Base-by-base conservation (phyloP, 331 rosid species). In the Pyrus hybrid region DNA sequence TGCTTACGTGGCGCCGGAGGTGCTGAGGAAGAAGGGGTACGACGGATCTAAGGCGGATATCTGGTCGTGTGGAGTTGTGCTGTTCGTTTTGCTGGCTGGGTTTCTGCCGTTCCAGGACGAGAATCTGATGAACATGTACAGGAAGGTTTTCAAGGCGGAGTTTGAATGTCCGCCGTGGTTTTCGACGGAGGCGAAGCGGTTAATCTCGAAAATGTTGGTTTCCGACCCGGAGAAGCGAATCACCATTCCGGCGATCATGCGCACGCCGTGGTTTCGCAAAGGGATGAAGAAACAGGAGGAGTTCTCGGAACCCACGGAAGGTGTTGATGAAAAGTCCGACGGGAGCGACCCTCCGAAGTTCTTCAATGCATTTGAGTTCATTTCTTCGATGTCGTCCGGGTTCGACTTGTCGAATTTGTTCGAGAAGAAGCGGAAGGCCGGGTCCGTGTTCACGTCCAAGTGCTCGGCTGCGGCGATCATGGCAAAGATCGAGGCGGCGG, bases 51-150 rank as follows among this genome's bases (percentile, higher is more conserved):
- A 76, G 61, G 84, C 96, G 3, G 96, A 91, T 68, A 83, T 81
- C 1, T 91, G 97, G 97, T 91, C 97, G 3, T 91, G 97, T 32
- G 97, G 96, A 4, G 91, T 91, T 13, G 74, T 91, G n/a, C 76
- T 91, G 1, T 91, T 81, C 32, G 93, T 87, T 3, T 62, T 91
- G 12, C 88, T 91, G 1, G 93, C 97, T 0, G 97, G 97, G 7
- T 91, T 85, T 56, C 89, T 91, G 33, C 97, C 97, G 1, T 91
- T 91, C 68, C 91, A 76, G 53, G 83, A 89, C 5, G 97, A 89
- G 80, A 88, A 89, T 23, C 51, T 91, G 2, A 84, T 89, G 89
- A 79, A 29, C 11, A 82, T 90, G 97, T 92, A 90, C 47, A 70
- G 81, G 33, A 92, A 88, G 74, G 76, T 92, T 14, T 84, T 89